phyloP scores from a whole-genome alignment of 2,329 filamentous ascomycete species.

The Botrytis pseudocinerea region DNA sequence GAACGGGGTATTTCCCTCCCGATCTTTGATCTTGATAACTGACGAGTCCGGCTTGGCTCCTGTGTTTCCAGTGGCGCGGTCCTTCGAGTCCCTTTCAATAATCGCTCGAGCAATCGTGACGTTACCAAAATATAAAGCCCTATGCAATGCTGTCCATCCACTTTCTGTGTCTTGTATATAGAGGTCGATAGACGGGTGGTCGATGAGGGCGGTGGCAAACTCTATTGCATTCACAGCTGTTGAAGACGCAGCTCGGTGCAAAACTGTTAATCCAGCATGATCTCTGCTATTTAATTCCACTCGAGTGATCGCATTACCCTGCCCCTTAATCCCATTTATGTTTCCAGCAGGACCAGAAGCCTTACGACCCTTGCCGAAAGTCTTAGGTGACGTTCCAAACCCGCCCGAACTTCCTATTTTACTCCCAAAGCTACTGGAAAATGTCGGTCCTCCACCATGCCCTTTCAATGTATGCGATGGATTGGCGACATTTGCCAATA shows the following conservation, averaged over 20 bases:
- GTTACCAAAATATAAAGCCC: constrained; percentile 87
- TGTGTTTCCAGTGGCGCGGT: constrained; percentile 47
- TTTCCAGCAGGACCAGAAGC: constrained; percentile 51
- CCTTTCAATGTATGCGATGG: constrained; percentile 55
- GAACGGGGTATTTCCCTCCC: constrained; percentile 91
- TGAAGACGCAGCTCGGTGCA: constrained; percentile 83
- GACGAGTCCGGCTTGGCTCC: constrained; percentile 62
- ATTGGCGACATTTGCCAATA: constrained; percentile 72
- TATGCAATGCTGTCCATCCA: constrained; percentile 93
- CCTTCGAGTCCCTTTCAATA: constrained; percentile 69
- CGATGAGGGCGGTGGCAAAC: constrained; percentile 78
- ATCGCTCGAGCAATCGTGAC: constrained; percentile 81
- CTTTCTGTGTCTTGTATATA: constrained; percentile 87
- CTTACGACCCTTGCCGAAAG: constrained; percentile 53
- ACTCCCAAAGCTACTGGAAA: constrained; percentile 45
- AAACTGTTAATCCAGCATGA: constrained; percentile 74
- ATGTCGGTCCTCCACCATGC: constrained; percentile 46
- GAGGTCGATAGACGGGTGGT: constrained; percentile 80
- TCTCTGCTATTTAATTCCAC: constrained; percentile 85
- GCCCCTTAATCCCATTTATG: constrained; percentile 48
- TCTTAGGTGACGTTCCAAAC: constrained; percentile 52
- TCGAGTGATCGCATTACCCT: constrained; percentile 47
- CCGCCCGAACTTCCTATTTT: constrained; percentile 39
- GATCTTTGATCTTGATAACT: constrained; percentile 92
- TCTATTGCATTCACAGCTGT: constrained; percentile 64